phyloP scores from a whole-genome alignment of 257 asterid species.

The Solanum commersonii region DNA sequence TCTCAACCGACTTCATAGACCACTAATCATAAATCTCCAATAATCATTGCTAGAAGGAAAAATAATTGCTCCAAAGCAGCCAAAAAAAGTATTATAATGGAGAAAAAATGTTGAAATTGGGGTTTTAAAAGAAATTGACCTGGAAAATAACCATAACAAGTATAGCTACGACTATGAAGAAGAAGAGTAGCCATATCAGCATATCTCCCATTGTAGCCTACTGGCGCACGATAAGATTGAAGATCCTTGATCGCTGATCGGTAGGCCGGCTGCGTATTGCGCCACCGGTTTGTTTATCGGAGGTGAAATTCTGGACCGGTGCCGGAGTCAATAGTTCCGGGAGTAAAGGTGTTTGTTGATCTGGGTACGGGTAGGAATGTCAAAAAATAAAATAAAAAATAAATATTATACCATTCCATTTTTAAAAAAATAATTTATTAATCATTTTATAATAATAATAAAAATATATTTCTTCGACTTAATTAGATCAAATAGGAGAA shows the following conservation, averaged over 20 bases:
- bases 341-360: not conserved
- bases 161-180: constrained; percentile 1
- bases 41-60: not conserved
- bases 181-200: not conserved
- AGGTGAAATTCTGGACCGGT: not conserved
- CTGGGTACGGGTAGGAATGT: not conserved
- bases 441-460: not conserved
- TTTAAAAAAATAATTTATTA: not conserved
- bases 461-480: not conserved
- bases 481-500: not conserved
- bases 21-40: not conserved
- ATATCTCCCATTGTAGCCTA: not conserved
- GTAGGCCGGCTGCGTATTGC: not conserved
- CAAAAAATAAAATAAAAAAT: not conserved
- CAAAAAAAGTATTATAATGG: not conserved
- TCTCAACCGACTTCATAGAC: not conserved
- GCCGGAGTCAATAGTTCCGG: not conserved
- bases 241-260: not conserved
- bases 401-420: not conserved
- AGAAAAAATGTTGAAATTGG: not conserved
- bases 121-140: not conserved
- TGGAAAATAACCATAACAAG: not conserved
- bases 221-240: not conserved
- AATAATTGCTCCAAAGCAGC: not conserved
- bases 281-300: not conserved